A percentile compares a stretch with the other conserved stretches of the same genome.
Conservation (phyloP, 2,329 filamentous ascomycete genomes). For the Pleomassaria siparia region DNA sequence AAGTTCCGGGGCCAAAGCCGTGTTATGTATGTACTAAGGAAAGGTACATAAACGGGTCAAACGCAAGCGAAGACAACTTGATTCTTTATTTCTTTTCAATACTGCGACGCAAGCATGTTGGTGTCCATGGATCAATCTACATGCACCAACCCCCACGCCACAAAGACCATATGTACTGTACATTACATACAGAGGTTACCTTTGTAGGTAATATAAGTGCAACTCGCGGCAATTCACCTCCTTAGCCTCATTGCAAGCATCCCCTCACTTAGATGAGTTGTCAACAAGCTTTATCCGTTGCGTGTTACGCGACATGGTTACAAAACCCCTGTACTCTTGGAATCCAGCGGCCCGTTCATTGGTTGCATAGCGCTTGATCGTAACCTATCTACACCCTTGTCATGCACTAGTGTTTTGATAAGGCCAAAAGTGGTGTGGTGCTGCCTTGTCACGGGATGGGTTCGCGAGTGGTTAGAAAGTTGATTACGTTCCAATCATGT, state of each 20-base stretch:
- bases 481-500: not conserved
- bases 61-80: too few species aligned
- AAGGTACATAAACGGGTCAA: too few species aligned
- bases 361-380: not conserved
- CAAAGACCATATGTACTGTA: not conserved
- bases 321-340: not conserved
- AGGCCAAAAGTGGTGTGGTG: not conserved
- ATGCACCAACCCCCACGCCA: not conserved
- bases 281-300: not conserved
- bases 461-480: not conserved
- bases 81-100: not conserved
- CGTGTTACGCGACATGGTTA: not conserved
- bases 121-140: not conserved
- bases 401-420: not conserved
- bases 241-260: too few species aligned
- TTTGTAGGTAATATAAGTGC: too few species aligned
- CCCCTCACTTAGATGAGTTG: too few species aligned
- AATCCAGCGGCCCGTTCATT: not conserved
- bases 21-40: too few species aligned
- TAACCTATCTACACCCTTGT: not conserved
- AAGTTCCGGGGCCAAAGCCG: too few species aligned
- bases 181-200: too few species aligned
- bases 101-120: not conserved
- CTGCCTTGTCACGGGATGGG: too few species aligned
- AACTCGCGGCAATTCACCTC: too few species aligned